Conservation (phyloP, 2,329 filamentous ascomycete species). For the Cladophialophora bantiana region DNA sequence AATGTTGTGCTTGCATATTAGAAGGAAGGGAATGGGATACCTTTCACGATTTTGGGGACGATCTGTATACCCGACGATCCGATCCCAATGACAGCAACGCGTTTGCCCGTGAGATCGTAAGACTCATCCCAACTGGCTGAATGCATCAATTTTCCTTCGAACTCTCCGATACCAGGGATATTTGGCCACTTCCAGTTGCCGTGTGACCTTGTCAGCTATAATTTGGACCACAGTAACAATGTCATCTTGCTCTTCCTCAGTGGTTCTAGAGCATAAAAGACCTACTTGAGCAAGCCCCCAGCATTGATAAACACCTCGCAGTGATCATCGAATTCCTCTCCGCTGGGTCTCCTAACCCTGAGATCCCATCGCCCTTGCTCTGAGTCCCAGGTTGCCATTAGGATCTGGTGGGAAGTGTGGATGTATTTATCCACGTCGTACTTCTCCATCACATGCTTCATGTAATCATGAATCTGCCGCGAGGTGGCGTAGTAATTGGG, state of each 20-base stretch:
- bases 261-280: slow-evolving; percentile 51
- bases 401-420: slow-evolving; percentile 63
- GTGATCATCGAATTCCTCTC: slow-evolving; percentile 15
- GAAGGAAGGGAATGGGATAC: slow-evolving; percentile 23
- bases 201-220: neutral
- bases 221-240: neutral
- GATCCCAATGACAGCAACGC: slow-evolving; percentile 41
- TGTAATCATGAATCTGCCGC: slow-evolving; percentile 31
- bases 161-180: slow-evolving; percentile 46
- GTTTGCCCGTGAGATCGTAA: slow-evolving; percentile 40
- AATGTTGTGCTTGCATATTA: slow-evolving; percentile 42
- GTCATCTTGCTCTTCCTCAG: neutral
- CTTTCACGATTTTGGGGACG: slow-evolving; percentile 45
- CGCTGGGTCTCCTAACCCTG: slow-evolving; percentile 25
- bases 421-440: slow-evolving; percentile 60
- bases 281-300: slow-evolving; percentile 51
- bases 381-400: slow-evolving; percentile 63
- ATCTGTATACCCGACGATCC: slow-evolving; percentile 40
- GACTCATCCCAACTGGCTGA: slow-evolving; percentile 44
- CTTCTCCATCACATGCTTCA: slow-evolving; percentile 22
- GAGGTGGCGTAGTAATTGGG: slow-evolving; percentile 62
- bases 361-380: slow-evolving; percentile 39
- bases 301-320: slow-evolving; percentile 42
- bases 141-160: slow-evolving; percentile 46
- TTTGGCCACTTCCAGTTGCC: slow-evolving; percentile 51